Evolutionary conservation across 495 filamentous ascomycete species (phyloP), one percentile per base, ranked within the genome.

Genomic region (Lepidopterella palustris): DNA sequence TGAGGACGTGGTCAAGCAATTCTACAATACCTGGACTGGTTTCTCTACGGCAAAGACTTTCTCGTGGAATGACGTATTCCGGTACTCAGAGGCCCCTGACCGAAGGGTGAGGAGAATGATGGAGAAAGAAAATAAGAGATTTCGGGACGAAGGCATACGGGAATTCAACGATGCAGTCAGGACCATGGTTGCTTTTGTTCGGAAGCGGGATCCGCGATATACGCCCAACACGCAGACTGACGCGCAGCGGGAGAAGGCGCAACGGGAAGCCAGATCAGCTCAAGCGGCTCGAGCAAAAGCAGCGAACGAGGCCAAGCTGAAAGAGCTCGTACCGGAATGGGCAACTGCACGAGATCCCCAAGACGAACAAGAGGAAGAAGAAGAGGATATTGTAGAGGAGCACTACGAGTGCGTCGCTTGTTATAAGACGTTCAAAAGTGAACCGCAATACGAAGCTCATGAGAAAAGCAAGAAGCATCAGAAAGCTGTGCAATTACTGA

Each of bases 381-480:
- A 82, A 71, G 76, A 79, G 65, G 79, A 64, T 11, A 48, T 45
- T 29, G 78, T 79, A 57, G 70, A 80, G 53, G 77, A 85, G 59
- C 74, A 80, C 29, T 88, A 89, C 56, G 93, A 97, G 69, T 99
- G 93, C 70, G 85, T 97, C 53, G 87, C 88, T 21, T 99, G 93
- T 70, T 80, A 82, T 66, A 99, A 99, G 74, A 86, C 65, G 2
- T 99, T 97, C 78, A 95, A 95, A 70, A 96, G 90, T 57, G 86
- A 96, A 68, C 88, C 87, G 64, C 93, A 97, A 65, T 92, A 84
- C 60, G 84, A 92, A 68, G 84, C 87, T n/a, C 93, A 99, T 67
- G 92, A 97, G 74, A 88, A 86, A 72, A 96, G 91, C 76, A 97
- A 95, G 69, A 97, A 97, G 70, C 93, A 99, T 68, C 67, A 84